Evolutionary conservation across 495 filamentous ascomycete species (phyloP).

Genomic region (Penicillium psychrofluorescens): DNA sequence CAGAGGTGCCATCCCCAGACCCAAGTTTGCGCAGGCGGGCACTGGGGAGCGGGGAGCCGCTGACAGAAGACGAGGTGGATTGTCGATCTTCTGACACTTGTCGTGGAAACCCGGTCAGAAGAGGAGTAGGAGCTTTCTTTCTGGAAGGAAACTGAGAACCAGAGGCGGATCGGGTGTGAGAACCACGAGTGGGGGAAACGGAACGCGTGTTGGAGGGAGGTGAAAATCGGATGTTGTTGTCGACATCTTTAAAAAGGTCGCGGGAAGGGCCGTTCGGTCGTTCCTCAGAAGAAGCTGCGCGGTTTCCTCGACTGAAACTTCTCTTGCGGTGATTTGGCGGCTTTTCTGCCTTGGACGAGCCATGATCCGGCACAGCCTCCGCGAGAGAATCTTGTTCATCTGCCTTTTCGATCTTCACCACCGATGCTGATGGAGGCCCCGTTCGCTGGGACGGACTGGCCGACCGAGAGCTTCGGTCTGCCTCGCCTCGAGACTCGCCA

Average conservation of each 20-base stretch:
- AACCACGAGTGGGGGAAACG: conserved; percentile 49
- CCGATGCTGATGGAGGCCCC: conserved; percentile 15
- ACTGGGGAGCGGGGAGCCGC: conserved; percentile 62
- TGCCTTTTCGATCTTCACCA: conserved; percentile 31
- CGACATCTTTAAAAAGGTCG: too few species aligned
- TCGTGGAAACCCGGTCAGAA: conserved; percentile 37
- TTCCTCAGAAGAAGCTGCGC: too few species aligned
- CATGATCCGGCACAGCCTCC: conserved; percentile 13
- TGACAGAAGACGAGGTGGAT: conserved; percentile 67
- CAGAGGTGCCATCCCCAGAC: conserved; percentile 45
- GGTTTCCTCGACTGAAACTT: conserved; percentile 22
- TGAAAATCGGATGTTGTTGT: conserved; percentile 17
- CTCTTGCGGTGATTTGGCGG: conserved; percentile 27
- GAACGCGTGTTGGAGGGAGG: conserved; percentile 48
- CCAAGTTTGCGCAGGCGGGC: conserved; percentile 59
- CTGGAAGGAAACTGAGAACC: conserved; percentile 43
- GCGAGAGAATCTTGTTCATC: conserved; percentile 24
- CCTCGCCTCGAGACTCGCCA: conserved; percentile 15
- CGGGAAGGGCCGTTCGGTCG: too few species aligned
- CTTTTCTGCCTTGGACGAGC: conserved; percentile 11
- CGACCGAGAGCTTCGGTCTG: conserved; percentile 18
- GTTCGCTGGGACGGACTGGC: conserved; percentile 18
- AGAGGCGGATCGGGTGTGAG: conserved; percentile 57
- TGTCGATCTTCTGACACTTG: conserved; percentile 57
- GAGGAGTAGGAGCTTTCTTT: conserved; percentile 43